Conservation (phyloP, 495 filamentous ascomycete species). For the Annulohypoxylon nitens region DNA sequence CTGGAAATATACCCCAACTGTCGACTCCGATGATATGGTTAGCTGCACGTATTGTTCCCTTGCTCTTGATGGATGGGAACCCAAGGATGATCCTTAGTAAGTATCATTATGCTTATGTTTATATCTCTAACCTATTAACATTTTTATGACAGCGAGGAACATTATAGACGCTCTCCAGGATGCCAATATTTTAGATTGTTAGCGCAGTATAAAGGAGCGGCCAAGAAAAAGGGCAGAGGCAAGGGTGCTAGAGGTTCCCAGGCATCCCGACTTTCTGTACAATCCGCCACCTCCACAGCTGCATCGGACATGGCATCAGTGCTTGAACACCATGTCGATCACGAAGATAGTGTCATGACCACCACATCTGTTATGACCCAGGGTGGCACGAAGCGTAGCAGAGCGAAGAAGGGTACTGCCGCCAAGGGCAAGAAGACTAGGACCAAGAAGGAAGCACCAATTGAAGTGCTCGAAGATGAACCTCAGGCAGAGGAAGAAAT, state of each 20-base stretch:
- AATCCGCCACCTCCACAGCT: slow-evolving; percentile 69
- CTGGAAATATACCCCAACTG: slow-evolving; percentile 90
- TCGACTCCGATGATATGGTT: slow-evolving; percentile 83
- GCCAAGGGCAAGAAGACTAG: slow-evolving; percentile 65
- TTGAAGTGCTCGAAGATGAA: slow-evolving; percentile 62
- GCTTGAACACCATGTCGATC: slow-evolving; percentile 56
- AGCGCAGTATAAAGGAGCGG: slow-evolving; percentile 54
- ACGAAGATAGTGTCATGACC: slow-evolving; percentile 78
- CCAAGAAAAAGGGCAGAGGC: slow-evolving; percentile 64
- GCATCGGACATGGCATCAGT: slow-evolving; percentile 64
- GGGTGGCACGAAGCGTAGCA: slow-evolving; percentile 65
- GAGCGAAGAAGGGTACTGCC: slow-evolving; percentile 63
- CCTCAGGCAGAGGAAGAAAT: slow-evolving; percentile 58
- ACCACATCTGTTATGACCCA: slow-evolving; percentile 68
- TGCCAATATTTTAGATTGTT: slow-evolving; percentile 83
- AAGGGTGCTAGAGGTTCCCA: slow-evolving; percentile 73
- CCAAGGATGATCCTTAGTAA: slow-evolving; percentile 86
- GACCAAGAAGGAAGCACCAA: slow-evolving; percentile 70
- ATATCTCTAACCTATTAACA: slow-evolving; percentile 46
- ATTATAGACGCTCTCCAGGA: slow-evolving; percentile 78
- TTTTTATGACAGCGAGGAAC: slow-evolving; percentile 77
- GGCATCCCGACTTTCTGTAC: slow-evolving; percentile 76
- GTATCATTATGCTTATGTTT: slow-evolving; percentile 49
- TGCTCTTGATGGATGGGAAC: slow-evolving; percentile 91
- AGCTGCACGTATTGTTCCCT: slow-evolving; percentile 90